These are phyloP conservation scores for Pseudoscleropodium purum DNA, from an alignment of 225 moss, liverwort and hornwort genomes.

Conservation along the genomic window DNA sequence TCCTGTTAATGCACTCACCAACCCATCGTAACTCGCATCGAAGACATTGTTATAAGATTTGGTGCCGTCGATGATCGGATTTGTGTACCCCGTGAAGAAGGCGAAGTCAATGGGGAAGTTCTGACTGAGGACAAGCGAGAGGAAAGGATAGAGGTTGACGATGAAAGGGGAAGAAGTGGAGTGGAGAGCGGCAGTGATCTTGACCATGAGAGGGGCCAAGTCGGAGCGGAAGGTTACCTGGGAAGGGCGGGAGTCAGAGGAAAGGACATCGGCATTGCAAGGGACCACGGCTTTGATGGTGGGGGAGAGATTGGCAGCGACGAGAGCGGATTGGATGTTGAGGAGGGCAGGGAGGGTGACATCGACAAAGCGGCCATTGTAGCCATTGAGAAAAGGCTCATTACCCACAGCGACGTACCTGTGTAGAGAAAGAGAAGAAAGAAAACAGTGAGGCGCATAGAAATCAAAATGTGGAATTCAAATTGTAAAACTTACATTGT, in stretches of 20 bases:
- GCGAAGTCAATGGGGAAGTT: conserved; percentile 63
- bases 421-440: neutral
- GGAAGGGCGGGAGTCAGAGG: conserved; percentile 20
- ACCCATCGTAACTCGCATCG: conserved; percentile 68
- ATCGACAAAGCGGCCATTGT: conserved; percentile 36
- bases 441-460: too few species aligned
- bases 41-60: conserved; percentile 53
- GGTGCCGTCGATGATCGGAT: conserved; percentile 2
- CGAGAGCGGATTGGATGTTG: conserved; percentile 54
- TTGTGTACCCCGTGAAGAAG: conserved; percentile 28
- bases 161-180: conserved; percentile 51
- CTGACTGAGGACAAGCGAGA: conserved; percentile 41
- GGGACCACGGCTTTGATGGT: conserved; percentile 57
- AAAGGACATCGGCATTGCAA: conserved; percentile 72
- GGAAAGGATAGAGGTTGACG: conserved; percentile 73
- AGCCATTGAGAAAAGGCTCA: conserved; percentile 70
- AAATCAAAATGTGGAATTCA: neutral
- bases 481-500: too few species aligned
- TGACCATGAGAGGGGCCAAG: conserved; percentile 36
- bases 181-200: conserved; percentile 20
- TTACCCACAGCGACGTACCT: conserved; percentile 75
- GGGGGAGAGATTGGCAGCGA: conserved; percentile 14
- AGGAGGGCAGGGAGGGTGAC: conserved; percentile 41
- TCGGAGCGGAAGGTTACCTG: conserved; percentile 43
- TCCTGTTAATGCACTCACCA: conserved; percentile 40